Evolutionary conservation across 768 basidiomycete genomes (phyloP).

Genomic region (Pleurotus cornucopiae): DNA sequence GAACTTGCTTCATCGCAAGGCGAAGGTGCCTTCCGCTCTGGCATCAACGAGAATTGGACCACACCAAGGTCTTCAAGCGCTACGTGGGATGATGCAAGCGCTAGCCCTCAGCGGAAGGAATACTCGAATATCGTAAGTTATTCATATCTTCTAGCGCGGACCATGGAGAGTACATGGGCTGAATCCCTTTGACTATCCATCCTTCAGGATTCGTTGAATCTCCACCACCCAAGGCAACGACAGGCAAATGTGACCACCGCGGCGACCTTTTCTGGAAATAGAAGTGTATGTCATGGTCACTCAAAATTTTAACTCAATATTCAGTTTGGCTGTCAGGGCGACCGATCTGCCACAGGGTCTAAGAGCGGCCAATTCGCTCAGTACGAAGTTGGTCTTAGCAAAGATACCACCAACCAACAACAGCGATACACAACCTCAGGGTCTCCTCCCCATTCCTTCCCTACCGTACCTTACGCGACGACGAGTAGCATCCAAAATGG

Average conservation of each 20-base stretch:
- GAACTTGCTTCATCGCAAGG: constrained; percentile 42
- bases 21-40: constrained; percentile 44
- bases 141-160: constrained; percentile 8
- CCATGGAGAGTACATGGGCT: not conserved
- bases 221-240: constrained; percentile 44
- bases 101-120: constrained; percentile 47
- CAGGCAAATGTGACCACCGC: constrained; percentile 32
- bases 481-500: constrained; percentile 4
- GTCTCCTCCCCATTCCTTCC: constrained; percentile 9
- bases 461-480: constrained; percentile 6
- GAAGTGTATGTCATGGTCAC: constrained; percentile 29
- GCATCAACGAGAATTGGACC: constrained; percentile 46
- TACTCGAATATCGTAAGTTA: constrained; percentile 42
- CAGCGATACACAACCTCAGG: constrained; percentile 31
- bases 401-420: constrained; percentile 34
- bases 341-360: constrained; percentile 32
- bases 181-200: not conserved
- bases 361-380: constrained; percentile 52
- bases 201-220: constrained; percentile 40
- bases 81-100: constrained; percentile 56
- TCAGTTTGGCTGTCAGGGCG: constrained; percentile 32
- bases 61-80: constrained; percentile 47
- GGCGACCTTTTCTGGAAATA: constrained; percentile 32
- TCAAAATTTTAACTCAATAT: constrained; percentile 13
- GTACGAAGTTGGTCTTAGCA: constrained; percentile 42